Evolutionary conservation across 1,284 basidiomycete genomes (phyloP).

Genomic region (Neonothopanus nambi): DNA sequence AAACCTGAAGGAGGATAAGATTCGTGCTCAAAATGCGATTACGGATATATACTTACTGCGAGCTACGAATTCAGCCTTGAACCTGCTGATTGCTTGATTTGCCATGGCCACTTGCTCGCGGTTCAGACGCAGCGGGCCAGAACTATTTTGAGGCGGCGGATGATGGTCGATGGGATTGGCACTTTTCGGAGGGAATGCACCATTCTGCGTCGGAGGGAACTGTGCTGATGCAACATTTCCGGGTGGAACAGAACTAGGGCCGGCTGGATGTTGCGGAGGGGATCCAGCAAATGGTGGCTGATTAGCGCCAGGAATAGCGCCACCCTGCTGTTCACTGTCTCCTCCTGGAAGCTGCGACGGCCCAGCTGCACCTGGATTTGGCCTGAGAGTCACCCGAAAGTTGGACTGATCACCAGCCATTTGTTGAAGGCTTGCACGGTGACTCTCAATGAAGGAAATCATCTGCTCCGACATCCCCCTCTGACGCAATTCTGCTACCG

Average conservation of each 20-base stretch:
- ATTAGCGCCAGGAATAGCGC: background rate
- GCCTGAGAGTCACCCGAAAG: slow-evolving; percentile 35
- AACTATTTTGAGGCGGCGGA: slow-evolving; percentile 1
- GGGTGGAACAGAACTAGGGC: too few relatives aligned
- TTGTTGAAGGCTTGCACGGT: slow-evolving; percentile 50
- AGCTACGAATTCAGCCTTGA: slow-evolving; percentile 16
- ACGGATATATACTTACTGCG: slow-evolving; percentile 30
- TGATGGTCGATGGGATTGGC: background rate
- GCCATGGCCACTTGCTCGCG: slow-evolving; percentile 20
- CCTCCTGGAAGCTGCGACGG: too few relatives aligned
- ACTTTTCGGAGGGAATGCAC: too few relatives aligned
- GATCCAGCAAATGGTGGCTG: background rate
- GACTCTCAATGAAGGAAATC: slow-evolving; percentile 56
- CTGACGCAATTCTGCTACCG: slow-evolving; percentile 51
- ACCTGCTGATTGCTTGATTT: slow-evolving; percentile 13
- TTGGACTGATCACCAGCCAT: slow-evolving; percentile 38
- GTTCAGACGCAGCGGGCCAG: slow-evolving; percentile 13
- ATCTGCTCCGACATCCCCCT: slow-evolving; percentile 49
- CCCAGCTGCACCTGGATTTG: slow-evolving; percentile 2
- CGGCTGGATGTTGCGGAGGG: background rate
- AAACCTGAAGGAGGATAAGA: slow-evolving; percentile 24
- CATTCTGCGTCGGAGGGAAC: background rate
- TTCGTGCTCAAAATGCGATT: slow-evolving; percentile 16
- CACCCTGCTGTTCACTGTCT: background rate
- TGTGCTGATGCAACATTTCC: background rate